Percentiles rank a stretch among this genome's conserved stretches.
These are phyloP conservation scores for Theileria annulata DNA, from an alignment of 169 alveolate genomes.

Conservation along the genomic window DNA sequence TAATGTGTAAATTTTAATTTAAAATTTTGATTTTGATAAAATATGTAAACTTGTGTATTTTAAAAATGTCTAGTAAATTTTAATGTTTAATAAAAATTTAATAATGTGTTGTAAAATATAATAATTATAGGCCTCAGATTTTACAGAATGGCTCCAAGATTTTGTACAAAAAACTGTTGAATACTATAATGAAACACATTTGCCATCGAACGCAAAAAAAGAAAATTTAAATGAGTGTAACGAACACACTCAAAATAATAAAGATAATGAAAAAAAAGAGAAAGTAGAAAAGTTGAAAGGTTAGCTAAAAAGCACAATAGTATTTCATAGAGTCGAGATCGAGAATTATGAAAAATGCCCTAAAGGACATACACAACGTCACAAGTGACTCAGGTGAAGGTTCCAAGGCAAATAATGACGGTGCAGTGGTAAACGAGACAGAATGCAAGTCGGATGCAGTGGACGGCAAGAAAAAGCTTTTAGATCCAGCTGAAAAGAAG, in stretches of 20 bases:
- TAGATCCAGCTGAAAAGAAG: conserved; percentile 22
- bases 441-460: neutral
- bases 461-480: neutral
- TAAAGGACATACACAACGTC: neutral
- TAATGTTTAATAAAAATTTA: too few species aligned
- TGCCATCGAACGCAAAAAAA: neutral
- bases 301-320: neutral
- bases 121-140: conserved; percentile 50
- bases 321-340: conserved; percentile 5
- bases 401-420: neutral
- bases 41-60: neutral
- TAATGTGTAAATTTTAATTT: neutral
- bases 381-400: neutral
- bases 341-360: conserved; percentile 3
- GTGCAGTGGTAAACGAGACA: neutral
- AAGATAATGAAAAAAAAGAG: neutral
- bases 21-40: too few species aligned
- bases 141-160: conserved; percentile 63
- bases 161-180: conserved; percentile 47
- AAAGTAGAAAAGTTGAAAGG: neutral
- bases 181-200: conserved; percentile 17
- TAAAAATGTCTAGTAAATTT: too few species aligned
- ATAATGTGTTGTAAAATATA: neutral
- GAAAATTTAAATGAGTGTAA: conserved; percentile 1
- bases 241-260: too few species aligned